Evolutionary conservation across 306 rosid genomes (phyloP).

Genomic region (Cotoneaster glaucophyllus): DNA sequence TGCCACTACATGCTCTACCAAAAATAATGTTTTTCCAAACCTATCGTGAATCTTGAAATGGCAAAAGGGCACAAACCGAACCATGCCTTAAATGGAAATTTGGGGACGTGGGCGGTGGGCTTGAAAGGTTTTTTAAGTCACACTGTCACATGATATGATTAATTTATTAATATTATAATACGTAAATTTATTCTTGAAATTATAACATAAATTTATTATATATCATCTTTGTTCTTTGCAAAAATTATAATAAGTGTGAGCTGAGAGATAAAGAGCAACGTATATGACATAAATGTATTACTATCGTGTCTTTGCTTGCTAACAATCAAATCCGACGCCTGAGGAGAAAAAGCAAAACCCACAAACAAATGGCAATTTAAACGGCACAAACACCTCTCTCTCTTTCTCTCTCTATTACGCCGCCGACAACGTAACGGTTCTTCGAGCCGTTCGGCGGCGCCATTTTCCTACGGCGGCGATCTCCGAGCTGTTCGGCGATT

Average conservation of each 20-base stretch:
- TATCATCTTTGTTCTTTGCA: no score
- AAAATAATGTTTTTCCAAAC: not conserved
- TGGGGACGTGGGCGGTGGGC: no score
- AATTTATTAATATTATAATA: no score
- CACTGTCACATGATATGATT: no score
- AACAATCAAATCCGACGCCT: not conserved
- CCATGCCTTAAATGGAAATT: not conserved
- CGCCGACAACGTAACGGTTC: constrained; percentile 56
- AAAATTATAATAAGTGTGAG: no score
- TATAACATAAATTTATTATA: no score
- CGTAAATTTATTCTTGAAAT: no score
- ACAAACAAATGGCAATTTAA: constrained; percentile 25
- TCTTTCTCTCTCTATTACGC: not conserved
- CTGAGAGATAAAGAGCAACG: no score
- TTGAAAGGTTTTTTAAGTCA: no score
- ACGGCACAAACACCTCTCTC: constrained; percentile 30
- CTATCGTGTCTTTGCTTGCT: no score
- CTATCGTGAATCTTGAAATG: not conserved
- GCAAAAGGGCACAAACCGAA: not conserved
- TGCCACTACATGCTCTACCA: not conserved
- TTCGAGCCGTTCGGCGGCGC: constrained; percentile 30
- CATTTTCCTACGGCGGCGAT: constrained; percentile 29
- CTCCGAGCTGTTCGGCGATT: constrained; percentile 11
- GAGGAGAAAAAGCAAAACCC: not conserved
- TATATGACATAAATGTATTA: no score